A percentile compares a stretch with the other conserved stretches of the same genome.
These are phyloP conservation scores for Oryza rufipogon DNA, from an alignment of 176 grass and related monocot genomes.

Conservation along the genomic window DNA sequence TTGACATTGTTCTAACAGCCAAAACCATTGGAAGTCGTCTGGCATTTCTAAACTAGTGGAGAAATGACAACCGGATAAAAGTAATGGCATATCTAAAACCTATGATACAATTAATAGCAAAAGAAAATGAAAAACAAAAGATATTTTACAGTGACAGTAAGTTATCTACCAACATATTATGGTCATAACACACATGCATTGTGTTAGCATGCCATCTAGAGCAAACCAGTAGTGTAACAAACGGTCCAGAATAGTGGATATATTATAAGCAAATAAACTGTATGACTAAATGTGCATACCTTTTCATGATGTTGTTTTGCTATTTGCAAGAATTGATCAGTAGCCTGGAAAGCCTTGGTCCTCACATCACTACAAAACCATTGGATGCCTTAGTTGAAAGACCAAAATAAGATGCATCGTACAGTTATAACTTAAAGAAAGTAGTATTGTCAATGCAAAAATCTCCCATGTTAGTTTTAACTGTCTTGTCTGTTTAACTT, in stretches of 20 bases:
- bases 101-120: background rate
- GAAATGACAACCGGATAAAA: background rate
- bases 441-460: constrained; percentile 7
- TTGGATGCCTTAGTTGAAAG: constrained; percentile 22
- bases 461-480: background rate
- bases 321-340: constrained; percentile 92
- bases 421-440: constrained; percentile 16
- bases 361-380: constrained; percentile 83
- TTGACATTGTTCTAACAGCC: background rate
- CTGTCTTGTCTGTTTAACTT: background rate
- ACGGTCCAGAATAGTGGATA: constrained; percentile 22
- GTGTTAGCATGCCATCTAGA: background rate
- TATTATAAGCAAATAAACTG: constrained; percentile 34
- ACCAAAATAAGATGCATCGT: constrained; percentile 24
- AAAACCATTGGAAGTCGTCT: background rate
- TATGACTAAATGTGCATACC: constrained; percentile 49
- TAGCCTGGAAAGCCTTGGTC: constrained; percentile 95
- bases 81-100: background rate
- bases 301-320: constrained; percentile 89
- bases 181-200: background rate
- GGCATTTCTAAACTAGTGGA: background rate
- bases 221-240: constrained; percentile 17
- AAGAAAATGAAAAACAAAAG: background rate
- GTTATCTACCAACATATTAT: background rate
- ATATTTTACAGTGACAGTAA: background rate